Percentiles rank a stretch among this genome's conserved stretches.
phyloP scores from a whole-genome alignment of 345 rosid species.

The Eucalyptus regnans region DNA sequence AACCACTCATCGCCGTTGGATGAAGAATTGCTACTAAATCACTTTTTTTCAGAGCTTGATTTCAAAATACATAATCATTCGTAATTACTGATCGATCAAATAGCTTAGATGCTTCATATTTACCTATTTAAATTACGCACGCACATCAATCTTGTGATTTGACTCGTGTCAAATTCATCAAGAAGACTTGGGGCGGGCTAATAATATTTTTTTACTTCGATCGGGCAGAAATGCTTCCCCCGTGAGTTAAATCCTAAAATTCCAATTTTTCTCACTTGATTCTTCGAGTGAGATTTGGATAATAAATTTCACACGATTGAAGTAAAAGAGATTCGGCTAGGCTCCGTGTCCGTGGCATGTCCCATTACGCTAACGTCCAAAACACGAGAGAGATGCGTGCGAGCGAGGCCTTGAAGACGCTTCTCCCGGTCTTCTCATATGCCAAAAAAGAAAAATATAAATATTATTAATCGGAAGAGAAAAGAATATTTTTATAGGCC shows the following conservation, averaged over 20 bases:
- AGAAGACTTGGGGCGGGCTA: accelerated
- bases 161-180: accelerated
- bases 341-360: background rate
- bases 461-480: background rate
- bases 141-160: accelerated
- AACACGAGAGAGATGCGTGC: background rate
- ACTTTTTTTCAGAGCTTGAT: background rate
- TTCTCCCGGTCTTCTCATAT: background rate
- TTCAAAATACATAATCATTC: background rate
- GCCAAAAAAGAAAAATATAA: no score
- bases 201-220: no score
- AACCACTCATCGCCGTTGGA: background rate
- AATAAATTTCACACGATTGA: background rate
- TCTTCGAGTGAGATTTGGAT: background rate
- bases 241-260: background rate
- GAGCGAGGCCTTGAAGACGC: background rate
- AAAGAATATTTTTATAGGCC: background rate
- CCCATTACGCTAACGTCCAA: background rate
- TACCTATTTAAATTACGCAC: background rate
- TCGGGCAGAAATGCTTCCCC: accelerated
- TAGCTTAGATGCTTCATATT: background rate
- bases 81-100: accelerated
- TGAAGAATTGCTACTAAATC: background rate
- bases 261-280: background rate
- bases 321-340: background rate